Conservation (phyloP, 495 filamentous ascomycete genomes). For the Amphirosellinia nigrospora region DNA sequence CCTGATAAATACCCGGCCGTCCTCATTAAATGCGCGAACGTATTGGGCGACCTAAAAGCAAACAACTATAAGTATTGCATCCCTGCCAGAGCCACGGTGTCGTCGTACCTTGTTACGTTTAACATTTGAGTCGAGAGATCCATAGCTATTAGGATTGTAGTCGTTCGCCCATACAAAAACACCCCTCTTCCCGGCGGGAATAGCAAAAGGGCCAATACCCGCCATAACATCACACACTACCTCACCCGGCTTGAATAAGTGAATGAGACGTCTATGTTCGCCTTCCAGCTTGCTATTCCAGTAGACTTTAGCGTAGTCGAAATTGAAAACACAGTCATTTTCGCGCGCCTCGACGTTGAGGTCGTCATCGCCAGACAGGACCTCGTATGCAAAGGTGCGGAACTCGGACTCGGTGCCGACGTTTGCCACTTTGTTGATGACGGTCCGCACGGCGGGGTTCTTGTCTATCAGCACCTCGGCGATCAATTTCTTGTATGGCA, state of each 20-base stretch:
- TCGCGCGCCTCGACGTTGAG: slow-evolving; percentile 78
- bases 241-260: slow-evolving; percentile 79
- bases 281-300: slow-evolving; percentile 93
- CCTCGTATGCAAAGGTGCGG: slow-evolving; percentile 91
- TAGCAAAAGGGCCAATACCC: slow-evolving; percentile 92
- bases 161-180: slow-evolving; percentile 98
- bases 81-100: no score
- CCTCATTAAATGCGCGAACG: slow-evolving; percentile 77
- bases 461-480: slow-evolving; percentile 88
- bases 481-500: slow-evolving; percentile 83
- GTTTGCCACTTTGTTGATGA: slow-evolving; percentile 94
- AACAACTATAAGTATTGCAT: slow-evolving; percentile 17
- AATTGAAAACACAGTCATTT: slow-evolving; percentile 66
- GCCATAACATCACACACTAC: slow-evolving; percentile 98
- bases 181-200: slow-evolving; percentile 86
- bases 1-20: slow-evolving; percentile 82
- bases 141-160: slow-evolving; percentile 87
- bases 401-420: slow-evolving; percentile 85
- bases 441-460: slow-evolving; percentile 74
- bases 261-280: slow-evolving; percentile 83
- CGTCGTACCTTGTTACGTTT: slow-evolving; percentile 72
- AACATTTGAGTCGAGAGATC: slow-evolving; percentile 71
- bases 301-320: slow-evolving; percentile 89
- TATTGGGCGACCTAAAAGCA: slow-evolving; percentile 68
- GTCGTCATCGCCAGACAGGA: slow-evolving; percentile 81